Evolutionary conservation across 2,329 filamentous ascomycete genomes (phyloP).

Genomic region (Colletotrichum cuscutae): DNA sequence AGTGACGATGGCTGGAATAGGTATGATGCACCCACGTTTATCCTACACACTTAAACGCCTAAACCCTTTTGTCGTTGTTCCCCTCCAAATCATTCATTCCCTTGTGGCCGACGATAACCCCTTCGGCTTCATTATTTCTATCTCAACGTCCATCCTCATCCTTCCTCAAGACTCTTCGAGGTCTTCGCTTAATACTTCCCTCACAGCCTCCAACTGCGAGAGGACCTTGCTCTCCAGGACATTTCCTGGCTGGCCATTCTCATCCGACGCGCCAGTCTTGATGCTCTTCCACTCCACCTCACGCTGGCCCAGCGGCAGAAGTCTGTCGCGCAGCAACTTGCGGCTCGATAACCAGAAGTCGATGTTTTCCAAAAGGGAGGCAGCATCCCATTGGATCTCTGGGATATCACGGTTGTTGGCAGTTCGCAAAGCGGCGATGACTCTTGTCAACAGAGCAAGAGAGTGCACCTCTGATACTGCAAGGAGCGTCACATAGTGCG

Average conservation of each 20-base stretch:
- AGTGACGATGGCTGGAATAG: conserved; percentile 3
- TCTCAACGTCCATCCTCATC: background rate
- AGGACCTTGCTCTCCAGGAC: conserved; percentile 81
- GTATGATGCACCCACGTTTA: conserved; percentile 22
- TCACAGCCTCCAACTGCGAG: conserved; percentile 71
- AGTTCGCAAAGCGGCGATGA: conserved; percentile 74
- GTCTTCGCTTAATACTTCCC: conserved; percentile 64
- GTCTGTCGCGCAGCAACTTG: conserved; percentile 75
- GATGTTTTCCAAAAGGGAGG: conserved; percentile 80
- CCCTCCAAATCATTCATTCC: conserved; percentile 15
- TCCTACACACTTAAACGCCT: conserved; percentile 31
- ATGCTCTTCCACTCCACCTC: conserved; percentile 72
- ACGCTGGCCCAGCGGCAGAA: conserved; percentile 77
- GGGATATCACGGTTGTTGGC: conserved; percentile 79
- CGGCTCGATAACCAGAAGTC: conserved; percentile 82
- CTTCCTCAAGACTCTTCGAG: conserved; percentile 47
- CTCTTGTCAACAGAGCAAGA: conserved; percentile 78
- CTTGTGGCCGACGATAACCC: conserved; percentile 8
- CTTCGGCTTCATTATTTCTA: conserved; percentile 14
- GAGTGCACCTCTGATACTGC: conserved; percentile 83
- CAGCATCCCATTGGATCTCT: conserved; percentile 79
- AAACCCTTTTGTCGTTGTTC: conserved; percentile 12
- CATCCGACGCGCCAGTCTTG: conserved; percentile 48
- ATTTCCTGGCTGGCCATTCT: conserved; percentile 55
- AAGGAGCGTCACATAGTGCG: conserved; percentile 76